phyloP scores from a whole-genome alignment of 345 rosid species.

The Camelina laxa region DNA sequence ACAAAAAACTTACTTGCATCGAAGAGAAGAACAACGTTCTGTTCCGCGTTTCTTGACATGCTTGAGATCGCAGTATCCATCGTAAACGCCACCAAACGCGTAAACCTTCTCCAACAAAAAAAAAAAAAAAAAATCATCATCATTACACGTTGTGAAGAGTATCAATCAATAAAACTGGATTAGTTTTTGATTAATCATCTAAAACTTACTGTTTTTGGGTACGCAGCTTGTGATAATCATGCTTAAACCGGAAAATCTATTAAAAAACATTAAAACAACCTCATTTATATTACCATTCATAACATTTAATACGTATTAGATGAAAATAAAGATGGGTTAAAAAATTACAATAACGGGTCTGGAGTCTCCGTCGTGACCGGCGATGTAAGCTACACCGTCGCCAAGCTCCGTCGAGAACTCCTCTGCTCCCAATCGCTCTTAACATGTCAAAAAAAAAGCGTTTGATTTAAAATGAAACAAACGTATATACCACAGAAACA shows the following conservation, averaged over 20 bases:
- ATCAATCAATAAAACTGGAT: background rate
- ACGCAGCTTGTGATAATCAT: constrained; percentile 81
- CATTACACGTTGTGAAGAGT: background rate
- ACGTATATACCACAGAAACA: too few species aligned
- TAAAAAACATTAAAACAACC: background rate
- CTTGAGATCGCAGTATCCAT: constrained; percentile 82
- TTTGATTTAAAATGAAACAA: too few species aligned
- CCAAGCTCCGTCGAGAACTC: constrained; percentile 86
- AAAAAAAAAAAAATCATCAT: background rate
- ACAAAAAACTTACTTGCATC: constrained; percentile 73
- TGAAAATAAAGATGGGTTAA: background rate
- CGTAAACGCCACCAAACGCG: constrained; percentile 87
- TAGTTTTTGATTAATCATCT: background rate
- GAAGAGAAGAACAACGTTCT: constrained; percentile 74
- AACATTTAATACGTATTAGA: background rate
- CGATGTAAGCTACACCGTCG: constrained; percentile 82
- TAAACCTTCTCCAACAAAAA: constrained; percentile 48
- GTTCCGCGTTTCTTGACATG: constrained; percentile 81
- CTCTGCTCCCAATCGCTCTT: constrained; percentile 83
- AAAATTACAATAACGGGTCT: constrained; percentile 77
- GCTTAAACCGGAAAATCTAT: constrained; percentile 88
- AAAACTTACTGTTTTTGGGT: constrained; percentile 77
- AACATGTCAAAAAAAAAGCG: background rate
- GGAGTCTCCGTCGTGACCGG: constrained; percentile 86
- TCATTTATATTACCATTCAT: background rate